Evolutionary conservation across 1,284 basidiomycete species (phyloP), one percentile per base, ranked within the genome.

Genomic region (Tilletiopsis washingtonensis): DNA sequence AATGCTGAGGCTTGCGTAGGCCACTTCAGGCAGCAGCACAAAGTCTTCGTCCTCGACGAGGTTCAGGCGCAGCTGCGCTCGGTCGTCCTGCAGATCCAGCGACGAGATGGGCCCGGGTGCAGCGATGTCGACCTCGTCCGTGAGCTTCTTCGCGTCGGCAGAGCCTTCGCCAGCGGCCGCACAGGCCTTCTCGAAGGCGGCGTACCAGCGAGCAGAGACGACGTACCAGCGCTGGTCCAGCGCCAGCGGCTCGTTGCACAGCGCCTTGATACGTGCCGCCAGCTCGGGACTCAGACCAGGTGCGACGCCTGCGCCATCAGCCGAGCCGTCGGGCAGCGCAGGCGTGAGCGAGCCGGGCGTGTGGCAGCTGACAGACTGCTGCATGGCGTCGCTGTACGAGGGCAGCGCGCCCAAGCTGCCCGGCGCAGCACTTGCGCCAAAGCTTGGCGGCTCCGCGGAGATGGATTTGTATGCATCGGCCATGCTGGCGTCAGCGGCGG

Each of bases 161-260:
- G 82, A 81, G 19, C 78, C 71, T 56, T 80, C 74, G n/a, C n/a
- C n/a, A n/a, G n/a, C n/a, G 23, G 84, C 83, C 0, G 80, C 78
- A 65, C 82, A 84, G 6, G 84, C 85, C 58, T 80, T 80, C 56
- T 79, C 76, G 84, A 85, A 91, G 12, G 81, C 79, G 45, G 79
- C 79, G 75, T 80, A 85, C 89, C 89, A 91, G 12, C 67, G 62
- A 42, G 79, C 74, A 25, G 82, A 79, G 26, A 91, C 76, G 45
- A 91, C 75, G 74, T 82, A 88, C 87, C 88, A 91, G 2, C 78
- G 82, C 47, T 88, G 81, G 36, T 84, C 85, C 15, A 59, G 52
- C 26, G 44, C 47, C 78, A 89, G 81, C 20, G 77, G 75, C n/a
- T 40, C 27, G 37, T 69, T 67, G 27, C 66, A 65, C 25, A 19